Conservation (phyloP, 371 early-diverging fungal genomes). For the Rhizopus delemar region DNA sequence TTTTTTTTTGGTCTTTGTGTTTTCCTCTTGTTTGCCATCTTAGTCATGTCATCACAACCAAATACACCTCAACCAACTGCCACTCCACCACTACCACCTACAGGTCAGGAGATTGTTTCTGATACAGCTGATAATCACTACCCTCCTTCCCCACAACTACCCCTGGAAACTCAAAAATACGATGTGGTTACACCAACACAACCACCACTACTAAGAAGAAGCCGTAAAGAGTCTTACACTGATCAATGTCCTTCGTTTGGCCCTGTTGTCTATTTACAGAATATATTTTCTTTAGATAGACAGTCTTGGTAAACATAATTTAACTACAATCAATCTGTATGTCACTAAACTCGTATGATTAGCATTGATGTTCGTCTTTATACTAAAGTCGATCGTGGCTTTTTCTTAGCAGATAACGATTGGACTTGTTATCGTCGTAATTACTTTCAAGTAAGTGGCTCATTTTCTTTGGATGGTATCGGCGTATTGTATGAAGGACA, state of each 20-base stretch:
- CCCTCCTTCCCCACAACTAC: slow-evolving; percentile 5
- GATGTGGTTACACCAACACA: slow-evolving; percentile 11
- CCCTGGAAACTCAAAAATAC: slow-evolving; percentile 17
- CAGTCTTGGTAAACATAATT: slow-evolving; percentile 1
- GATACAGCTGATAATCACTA: background rate
- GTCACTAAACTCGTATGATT: background rate
- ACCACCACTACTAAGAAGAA: background rate
- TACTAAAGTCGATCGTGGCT: slow-evolving; percentile 73
- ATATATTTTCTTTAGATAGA: slow-evolving; percentile 8
- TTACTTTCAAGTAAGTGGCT: slow-evolving; percentile 81
- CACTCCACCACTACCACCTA: background rate
- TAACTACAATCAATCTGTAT: too few species aligned
- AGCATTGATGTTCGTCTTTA: slow-evolving; percentile 48
- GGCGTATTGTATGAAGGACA: slow-evolving; percentile 39
- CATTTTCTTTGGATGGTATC: slow-evolving; percentile 58
- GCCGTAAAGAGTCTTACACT: slow-evolving; percentile 8
- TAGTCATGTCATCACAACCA: slow-evolving; percentile 11
- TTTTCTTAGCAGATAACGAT: slow-evolving; percentile 70
- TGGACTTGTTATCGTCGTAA: slow-evolving; percentile 94
- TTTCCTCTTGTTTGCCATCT: background rate
- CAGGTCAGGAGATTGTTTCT: background rate
- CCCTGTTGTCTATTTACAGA: slow-evolving; percentile 14
- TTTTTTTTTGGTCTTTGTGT: background rate
- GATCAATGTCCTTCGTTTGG: slow-evolving; percentile 21
- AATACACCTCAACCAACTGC: slow-evolving; percentile 9